Conservation (phyloP, 106 monocot species). For the Phalaenopsis equestris region DNA sequence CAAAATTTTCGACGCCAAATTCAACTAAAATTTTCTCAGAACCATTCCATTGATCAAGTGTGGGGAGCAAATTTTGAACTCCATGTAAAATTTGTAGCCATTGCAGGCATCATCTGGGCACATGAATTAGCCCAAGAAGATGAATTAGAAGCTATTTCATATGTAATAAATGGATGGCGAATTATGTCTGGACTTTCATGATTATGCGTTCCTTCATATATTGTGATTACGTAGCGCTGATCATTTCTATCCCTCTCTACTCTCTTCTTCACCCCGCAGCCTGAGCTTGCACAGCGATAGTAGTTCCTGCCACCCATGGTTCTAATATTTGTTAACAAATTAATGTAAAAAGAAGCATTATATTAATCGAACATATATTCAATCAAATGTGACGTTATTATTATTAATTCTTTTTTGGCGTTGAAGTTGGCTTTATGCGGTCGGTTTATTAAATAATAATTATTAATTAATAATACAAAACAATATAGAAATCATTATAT, state of each 20-base stretch:
- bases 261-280: constrained; percentile 60
- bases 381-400: no score
- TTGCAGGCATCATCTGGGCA: background rate
- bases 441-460: background rate
- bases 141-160: background rate
- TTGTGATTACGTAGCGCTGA: constrained; percentile 42
- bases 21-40: no score
- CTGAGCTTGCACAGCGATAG: constrained; percentile 44
- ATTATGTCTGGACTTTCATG: constrained; percentile 30
- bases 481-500: no score
- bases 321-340: no score
- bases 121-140: background rate
- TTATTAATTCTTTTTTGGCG: no score
- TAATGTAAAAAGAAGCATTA: no score
- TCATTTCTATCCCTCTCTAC: constrained; percentile 51
- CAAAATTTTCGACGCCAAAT: no score
- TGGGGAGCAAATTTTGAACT: background rate
- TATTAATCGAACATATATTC: background rate
- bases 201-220: constrained; percentile 52
- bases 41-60: no score
- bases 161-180: constrained; percentile 13
- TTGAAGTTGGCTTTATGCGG: background rate
- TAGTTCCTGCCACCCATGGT: constrained; percentile 34
- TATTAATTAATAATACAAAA: background rate
- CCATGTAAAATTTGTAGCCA: background rate